Conservation (phyloP, 306 rosid species). For the Trichosanthes cucumerina region DNA sequence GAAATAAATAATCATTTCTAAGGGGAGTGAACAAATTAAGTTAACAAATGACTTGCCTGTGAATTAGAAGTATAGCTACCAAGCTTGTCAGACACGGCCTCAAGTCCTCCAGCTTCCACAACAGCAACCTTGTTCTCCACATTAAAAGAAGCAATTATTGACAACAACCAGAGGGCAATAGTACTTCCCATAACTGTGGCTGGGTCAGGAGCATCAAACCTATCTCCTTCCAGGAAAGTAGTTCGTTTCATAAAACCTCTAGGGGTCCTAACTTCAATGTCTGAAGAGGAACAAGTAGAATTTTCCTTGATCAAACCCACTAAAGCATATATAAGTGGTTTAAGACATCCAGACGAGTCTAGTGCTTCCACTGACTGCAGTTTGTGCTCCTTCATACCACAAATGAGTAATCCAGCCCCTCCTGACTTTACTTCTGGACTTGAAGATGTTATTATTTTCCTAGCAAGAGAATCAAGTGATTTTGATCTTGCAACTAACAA, state of each 20-base stretch:
- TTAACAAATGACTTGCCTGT: conserved; percentile 42
- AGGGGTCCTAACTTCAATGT: conserved; percentile 47
- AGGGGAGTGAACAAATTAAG: not conserved
- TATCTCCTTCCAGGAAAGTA: conserved; percentile 57
- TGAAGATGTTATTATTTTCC: conserved; percentile 63
- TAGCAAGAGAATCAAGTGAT: conserved; percentile 62
- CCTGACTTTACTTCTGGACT: conserved; percentile 74
- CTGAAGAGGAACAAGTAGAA: conserved; percentile 39
- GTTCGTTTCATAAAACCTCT: conserved; percentile 64
- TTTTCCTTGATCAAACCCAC: conserved; percentile 64
- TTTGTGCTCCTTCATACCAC: conserved; percentile 68
- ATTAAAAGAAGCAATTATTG: conserved; percentile 57
- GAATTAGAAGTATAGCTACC: conserved; percentile 55
- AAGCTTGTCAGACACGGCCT: conserved; percentile 66
- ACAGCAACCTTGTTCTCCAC: conserved; percentile 39
- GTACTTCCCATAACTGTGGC: conserved; percentile 59
- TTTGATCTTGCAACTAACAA: conserved; percentile 44
- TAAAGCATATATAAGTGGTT: conserved; percentile 53
- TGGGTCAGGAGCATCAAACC: conserved; percentile 54
- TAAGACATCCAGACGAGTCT: conserved; percentile 48
- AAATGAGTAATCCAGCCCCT: conserved; percentile 69
- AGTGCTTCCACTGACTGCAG: conserved; percentile 58
- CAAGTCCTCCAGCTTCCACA: conserved; percentile 86
- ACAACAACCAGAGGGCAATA: conserved; percentile 79
- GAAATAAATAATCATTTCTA: not conserved